These are phyloP conservation scores for Lecanoromycetidae sp. DNA, from an alignment of 2,329 filamentous ascomycete genomes.

Conservation along the genomic window DNA sequence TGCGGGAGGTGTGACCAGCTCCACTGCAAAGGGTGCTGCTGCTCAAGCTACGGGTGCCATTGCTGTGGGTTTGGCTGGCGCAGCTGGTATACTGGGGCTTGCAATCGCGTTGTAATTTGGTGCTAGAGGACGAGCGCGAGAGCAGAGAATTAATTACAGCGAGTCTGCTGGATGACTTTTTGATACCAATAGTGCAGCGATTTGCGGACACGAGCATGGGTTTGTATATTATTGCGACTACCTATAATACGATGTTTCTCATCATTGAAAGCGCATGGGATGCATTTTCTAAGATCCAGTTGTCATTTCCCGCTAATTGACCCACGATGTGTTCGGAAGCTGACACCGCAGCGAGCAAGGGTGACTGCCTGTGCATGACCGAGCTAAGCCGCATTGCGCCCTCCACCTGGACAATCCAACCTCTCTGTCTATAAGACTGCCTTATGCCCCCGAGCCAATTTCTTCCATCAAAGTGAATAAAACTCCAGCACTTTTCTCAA, in stretches of 20 bases:
- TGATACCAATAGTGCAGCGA: not conserved
- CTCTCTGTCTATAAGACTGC: not conserved
- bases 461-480: too few relatives aligned
- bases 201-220: not conserved
- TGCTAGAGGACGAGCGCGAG: too few relatives aligned
- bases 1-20: not conserved
- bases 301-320: too few relatives aligned
- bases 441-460: not conserved
- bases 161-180: not conserved
- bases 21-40: slow-evolving; percentile 4
- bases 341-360: too few relatives aligned
- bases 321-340: too few relatives aligned
- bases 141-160: too few relatives aligned
- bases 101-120: slow-evolving; percentile 11
- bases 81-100: slow-evolving; percentile 15
- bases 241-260: not conserved
- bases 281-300: too few relatives aligned
- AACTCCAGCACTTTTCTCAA: too few relatives aligned
- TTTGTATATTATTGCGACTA: not conserved
- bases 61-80: slow-evolving; percentile 12
- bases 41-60: slow-evolving; percentile 11
- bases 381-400: not conserved
- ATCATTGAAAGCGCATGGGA: too few relatives aligned
- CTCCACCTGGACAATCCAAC: not conserved
- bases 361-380: too few relatives aligned